Evolutionary conservation across 495 filamentous ascomycete genomes (phyloP).

Genomic region (Pseudevernia furfuracea): DNA sequence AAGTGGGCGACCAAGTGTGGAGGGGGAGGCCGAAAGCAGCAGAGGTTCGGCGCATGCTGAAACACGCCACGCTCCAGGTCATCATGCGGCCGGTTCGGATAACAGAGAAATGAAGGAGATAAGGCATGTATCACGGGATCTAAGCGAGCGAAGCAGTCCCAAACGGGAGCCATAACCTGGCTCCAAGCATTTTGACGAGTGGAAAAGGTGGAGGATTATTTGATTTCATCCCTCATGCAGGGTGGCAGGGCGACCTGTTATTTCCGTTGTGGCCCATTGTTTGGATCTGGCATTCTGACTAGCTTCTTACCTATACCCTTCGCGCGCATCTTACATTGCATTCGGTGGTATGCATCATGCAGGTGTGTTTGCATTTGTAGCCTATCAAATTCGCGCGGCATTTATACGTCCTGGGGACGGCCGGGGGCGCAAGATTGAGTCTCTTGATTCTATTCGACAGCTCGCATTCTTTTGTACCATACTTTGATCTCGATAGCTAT

Average conservation of each 20-base stretch:
- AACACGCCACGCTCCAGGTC: slow-evolving; percentile 24
- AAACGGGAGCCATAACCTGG: slow-evolving; percentile 21
- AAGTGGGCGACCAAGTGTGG: slow-evolving; percentile 26
- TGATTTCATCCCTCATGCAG: neutral
- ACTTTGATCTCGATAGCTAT: neutral
- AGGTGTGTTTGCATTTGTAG: neutral
- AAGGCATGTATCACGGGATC: slow-evolving; percentile 22
- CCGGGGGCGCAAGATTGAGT: neutral
- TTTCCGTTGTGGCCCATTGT: neutral
- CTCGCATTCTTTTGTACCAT: slow-evolving; percentile 10
- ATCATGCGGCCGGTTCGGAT: slow-evolving; percentile 26
- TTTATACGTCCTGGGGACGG: slow-evolving; percentile 6
- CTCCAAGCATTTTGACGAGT: neutral
- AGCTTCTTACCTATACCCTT: slow-evolving; percentile 11
- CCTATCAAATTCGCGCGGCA: neutral
- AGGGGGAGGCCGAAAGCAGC: slow-evolving; percentile 28
- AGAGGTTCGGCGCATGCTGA: slow-evolving; percentile 29
- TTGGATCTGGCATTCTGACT: slow-evolving; percentile 14
- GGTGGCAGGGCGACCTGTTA: neutral
- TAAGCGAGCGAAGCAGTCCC: slow-evolving; percentile 25
- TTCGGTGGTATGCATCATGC: slow-evolving; percentile 9
- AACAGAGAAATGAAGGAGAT: slow-evolving; percentile 17
- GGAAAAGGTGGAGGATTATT: neutral
- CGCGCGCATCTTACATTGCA: slow-evolving; percentile 12
- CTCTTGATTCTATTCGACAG: neutral